phyloP scores from a whole-genome alignment of 495 filamentous ascomycete species.

The Tuber brumale region DNA sequence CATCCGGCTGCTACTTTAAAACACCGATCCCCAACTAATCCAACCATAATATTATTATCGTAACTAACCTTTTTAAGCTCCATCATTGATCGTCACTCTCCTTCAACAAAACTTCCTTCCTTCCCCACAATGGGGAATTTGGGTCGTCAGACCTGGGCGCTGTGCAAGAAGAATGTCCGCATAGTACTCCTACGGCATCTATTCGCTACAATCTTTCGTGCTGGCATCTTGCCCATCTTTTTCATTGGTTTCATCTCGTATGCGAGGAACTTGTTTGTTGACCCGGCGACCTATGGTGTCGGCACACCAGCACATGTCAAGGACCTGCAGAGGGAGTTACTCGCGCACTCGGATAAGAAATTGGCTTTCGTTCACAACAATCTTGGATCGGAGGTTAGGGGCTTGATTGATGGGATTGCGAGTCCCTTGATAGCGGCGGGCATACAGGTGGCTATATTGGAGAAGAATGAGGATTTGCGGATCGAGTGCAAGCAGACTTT shows the following conservation, averaged over 20 bases:
- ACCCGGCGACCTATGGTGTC: constrained; percentile 63
- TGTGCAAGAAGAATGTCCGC: constrained; percentile 66
- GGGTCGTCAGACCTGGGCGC: constrained; percentile 62
- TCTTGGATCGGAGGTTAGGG: constrained; percentile 63
- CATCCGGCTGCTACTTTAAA: neutral
- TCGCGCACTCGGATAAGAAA: constrained; percentile 50
- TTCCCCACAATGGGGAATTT: constrained; percentile 48
- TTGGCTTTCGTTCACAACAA: constrained; percentile 79
- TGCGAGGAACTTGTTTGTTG: constrained; percentile 62
- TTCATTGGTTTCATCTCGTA: constrained; percentile 63
- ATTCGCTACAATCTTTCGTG: constrained; percentile 58
- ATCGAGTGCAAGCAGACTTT: constrained; percentile 59
- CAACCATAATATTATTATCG: neutral
- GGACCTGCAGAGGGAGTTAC: constrained; percentile 55
- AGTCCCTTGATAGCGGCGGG: constrained; percentile 48
- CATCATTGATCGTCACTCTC: neutral
- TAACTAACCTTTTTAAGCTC: neutral
- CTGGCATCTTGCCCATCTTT: constrained; percentile 64
- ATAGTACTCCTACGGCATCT: constrained; percentile 61
- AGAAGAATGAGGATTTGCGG: constrained; percentile 51
- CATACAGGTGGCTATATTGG: constrained; percentile 51
- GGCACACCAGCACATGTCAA: constrained; percentile 52
- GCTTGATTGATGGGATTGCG: constrained; percentile 58
- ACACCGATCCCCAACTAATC: neutral
- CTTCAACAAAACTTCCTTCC: neutral